Base-by-base conservation (phyloP, 768 basidiomycete species). In the Trametopsis cervina region DNA sequence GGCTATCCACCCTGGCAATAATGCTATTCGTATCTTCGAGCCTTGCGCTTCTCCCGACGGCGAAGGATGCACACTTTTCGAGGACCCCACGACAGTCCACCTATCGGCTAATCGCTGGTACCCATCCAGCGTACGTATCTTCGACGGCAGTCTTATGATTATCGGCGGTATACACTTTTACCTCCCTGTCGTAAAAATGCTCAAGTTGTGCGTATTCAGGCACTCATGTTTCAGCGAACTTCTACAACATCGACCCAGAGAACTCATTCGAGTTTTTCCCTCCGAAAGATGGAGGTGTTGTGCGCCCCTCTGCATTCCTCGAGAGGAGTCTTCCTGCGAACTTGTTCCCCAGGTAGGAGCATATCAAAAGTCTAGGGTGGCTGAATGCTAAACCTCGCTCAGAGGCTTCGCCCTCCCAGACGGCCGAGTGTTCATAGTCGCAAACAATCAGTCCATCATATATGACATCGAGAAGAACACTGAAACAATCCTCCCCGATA, bases 391-490 rank as follows among this genome's bases (percentile, higher is more conserved):
- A n/a, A n/a, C n/a, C n/a, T n/a, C n/a, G n/a, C n/a, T n/a, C 22
- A 55, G 54, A 15, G 48, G 40, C 9, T 55, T 55, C 44, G 44
- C 51, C 2, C 54, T 63, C 11, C 62, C 62, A 20, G 60, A 62
- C 36, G 63, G 67, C 47, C 46, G 53, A 42, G 42, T 69, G 2
- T 67, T 69, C 52, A 63, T 69, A 23, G 54, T 64, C 3, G 65
- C 67, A 4, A 67, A 66, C 43, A 67, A 66, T 50, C 62, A 64
- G 44, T 53, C 64, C 2, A 66, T 69, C 42, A 65, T 69, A 29
- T 69, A 67, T 52, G 63, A 68, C 49, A 54, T 63, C 35, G 60
- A 63, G 43, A 56, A 48, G 17, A 63, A 69, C 54, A 64, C 62
- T 12, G 69, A 71, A 55, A 56, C 50, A 1, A 53, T 50, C 18